phyloP scores from a whole-genome alignment of 345 rosid species.

The Cardamine chenopodiifolia region DNA sequence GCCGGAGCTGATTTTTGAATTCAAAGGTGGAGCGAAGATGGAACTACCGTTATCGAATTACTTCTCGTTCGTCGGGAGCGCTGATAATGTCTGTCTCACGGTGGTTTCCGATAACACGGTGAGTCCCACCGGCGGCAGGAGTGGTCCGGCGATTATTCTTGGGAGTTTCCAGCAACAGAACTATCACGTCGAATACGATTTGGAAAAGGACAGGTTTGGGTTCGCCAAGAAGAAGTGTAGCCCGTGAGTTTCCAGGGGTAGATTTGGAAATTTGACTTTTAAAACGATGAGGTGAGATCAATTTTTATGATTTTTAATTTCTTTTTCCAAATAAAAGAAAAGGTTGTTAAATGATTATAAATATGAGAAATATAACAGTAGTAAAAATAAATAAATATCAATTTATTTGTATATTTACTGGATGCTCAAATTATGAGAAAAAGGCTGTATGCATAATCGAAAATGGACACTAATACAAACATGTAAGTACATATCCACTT shows the following conservation, averaged over 20 bases:
- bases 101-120: constrained; percentile 46
- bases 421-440: background rate
- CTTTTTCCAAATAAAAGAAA: constrained; percentile 17
- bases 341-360: constrained; percentile 29
- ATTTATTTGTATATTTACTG: background rate
- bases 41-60: constrained; percentile 64
- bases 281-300: background rate
- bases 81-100: constrained; percentile 51
- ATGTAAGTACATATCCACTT: constrained; percentile 18
- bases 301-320: constrained; percentile 31
- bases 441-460: constrained; percentile 14
- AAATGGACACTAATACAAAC: constrained; percentile 18
- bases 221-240: constrained; percentile 58
- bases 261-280: constrained; percentile 16
- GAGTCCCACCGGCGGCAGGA: constrained; percentile 32
- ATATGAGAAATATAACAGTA: constrained; percentile 12
- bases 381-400: background rate
- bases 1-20: constrained; percentile 62
- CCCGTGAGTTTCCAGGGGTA: constrained; percentile 35
- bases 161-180: constrained; percentile 90
- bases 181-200: constrained; percentile 72
- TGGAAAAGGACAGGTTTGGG: constrained; percentile 72
- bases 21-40: constrained; percentile 88
- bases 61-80: constrained; percentile 47
- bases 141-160: constrained; percentile 78